phyloP scores from a whole-genome alignment of 2,329 filamentous ascomycete genomes.

The Penicillium sp. region DNA sequence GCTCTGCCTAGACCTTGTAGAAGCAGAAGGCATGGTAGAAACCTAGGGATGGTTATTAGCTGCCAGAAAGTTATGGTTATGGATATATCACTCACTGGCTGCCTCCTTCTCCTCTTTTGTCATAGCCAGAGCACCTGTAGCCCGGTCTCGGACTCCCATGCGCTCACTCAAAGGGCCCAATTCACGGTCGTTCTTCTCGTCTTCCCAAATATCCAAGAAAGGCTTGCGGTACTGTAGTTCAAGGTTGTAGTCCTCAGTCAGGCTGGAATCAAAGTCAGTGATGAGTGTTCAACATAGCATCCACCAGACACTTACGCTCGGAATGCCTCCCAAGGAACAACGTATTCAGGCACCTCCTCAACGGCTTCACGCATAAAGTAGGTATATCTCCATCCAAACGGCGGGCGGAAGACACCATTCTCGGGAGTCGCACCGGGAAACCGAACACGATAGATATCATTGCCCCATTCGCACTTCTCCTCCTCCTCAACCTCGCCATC shows the following conservation, averaged over 20 bases:
- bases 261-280: conserved; percentile 30
- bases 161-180: conserved; percentile 84
- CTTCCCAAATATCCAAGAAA: conserved; percentile 87
- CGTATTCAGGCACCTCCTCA: conserved; percentile 93
- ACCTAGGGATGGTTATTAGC: conserved; percentile 32
- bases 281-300: not conserved
- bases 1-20: conserved; percentile 72
- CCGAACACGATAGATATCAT: conserved; percentile 85
- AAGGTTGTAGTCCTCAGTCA: conserved; percentile 95
- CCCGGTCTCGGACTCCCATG: conserved; percentile 85
- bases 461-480: conserved; percentile 78
- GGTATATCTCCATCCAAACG: conserved; percentile 97
- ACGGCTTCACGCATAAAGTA: conserved; percentile 96
- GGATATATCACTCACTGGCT: conserved; percentile 52
- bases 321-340: conserved; percentile 97
- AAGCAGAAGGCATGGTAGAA: conserved; percentile 97
- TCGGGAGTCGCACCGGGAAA: conserved; percentile 81
- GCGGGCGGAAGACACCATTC: conserved; percentile 88
- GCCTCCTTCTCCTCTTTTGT: conserved; percentile 89
- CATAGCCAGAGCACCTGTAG: conserved; percentile 66
- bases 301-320: conserved; percentile 58
- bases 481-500: conserved; percentile 59
- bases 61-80: not conserved
- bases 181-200: conserved; percentile 81
- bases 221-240: conserved; percentile 92